These are phyloP conservation scores for Pichia ethanolica DNA, from an alignment of 805 yeast species.

Conservation along the genomic window DNA sequence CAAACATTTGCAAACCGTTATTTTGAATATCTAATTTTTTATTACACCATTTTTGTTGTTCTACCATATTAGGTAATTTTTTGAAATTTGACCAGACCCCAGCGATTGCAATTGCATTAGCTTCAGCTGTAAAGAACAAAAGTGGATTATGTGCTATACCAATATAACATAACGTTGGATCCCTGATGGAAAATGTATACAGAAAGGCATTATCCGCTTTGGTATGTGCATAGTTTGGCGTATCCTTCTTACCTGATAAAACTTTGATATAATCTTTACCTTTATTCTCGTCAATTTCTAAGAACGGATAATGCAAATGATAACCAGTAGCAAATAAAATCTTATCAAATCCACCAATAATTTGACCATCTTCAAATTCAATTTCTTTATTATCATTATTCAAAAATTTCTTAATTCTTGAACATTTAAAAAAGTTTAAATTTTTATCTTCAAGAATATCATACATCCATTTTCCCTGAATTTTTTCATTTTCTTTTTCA, in stretches of 20 bases:
- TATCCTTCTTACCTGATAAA: constrained; percentile 28
- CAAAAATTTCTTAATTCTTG: constrained; percentile 20
- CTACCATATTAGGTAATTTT: constrained; percentile 31
- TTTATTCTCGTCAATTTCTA: constrained; percentile 20
- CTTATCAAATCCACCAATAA: constrained; percentile 28
- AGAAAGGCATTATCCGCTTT: constrained; percentile 18
- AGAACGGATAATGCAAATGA: constrained; percentile 37
- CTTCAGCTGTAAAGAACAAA: constrained; percentile 42
- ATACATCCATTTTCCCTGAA: neutral
- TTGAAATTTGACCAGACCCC: constrained; percentile 45
- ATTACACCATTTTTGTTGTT: constrained; percentile 5
- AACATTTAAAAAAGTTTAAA: constrained; percentile 26
- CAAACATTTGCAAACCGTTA: constrained; percentile 13
- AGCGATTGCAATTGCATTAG: constrained; percentile 43
- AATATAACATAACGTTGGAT: constrained; percentile 36
- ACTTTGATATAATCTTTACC: constrained; percentile 12
- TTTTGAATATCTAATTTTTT: constrained; percentile 8
- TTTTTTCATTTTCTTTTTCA: neutral
- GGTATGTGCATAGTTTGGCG: constrained; percentile 9
- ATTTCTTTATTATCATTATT: constrained; percentile 19
- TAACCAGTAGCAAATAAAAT: constrained; percentile 45
- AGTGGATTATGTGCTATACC: constrained; percentile 37
- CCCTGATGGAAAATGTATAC: constrained; percentile 33
- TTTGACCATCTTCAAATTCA: constrained; percentile 28
- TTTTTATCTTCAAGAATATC: constrained; percentile 25